Percentiles rank a stretch among this genome's conserved stretches.
Conservation (phyloP, 164 flowering plant species). For the Platanus orientalis region DNA sequence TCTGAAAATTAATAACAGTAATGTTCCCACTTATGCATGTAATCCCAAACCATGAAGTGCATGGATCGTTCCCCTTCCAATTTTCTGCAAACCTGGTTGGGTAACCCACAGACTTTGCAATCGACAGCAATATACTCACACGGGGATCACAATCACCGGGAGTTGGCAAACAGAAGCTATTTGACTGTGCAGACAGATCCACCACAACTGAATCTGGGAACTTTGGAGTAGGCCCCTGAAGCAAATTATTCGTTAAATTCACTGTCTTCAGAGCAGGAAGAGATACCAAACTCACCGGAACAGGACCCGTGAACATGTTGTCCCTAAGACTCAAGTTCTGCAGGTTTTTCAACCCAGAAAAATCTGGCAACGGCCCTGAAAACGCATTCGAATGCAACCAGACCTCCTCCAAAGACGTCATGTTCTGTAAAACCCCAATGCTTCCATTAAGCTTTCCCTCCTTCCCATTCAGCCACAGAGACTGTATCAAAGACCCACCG, state of each 20-base stretch:
- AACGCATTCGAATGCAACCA: conserved; percentile 79
- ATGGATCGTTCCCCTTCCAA: conserved; percentile 87
- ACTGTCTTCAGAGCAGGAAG: conserved; percentile 46
- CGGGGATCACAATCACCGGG: conserved; percentile 67
- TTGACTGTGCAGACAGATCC: conserved; percentile 28
- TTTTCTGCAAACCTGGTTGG: conserved; percentile 51
- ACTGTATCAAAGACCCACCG: conserved; percentile 46
- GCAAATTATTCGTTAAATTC: conserved; percentile 70
- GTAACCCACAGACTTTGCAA: conserved; percentile 48
- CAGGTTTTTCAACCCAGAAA: conserved; percentile 46
- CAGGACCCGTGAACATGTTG: conserved; percentile 73
- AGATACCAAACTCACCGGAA: conserved; percentile 46
- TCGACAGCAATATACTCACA: conserved; percentile 48
- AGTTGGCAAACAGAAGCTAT: conserved; percentile 28
- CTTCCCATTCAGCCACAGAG: conserved; percentile 91
- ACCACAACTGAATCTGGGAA: conserved; percentile 44
- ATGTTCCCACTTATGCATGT: conserved; percentile 39
- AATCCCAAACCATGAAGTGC: conserved; percentile 56
- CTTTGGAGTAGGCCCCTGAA: conserved; percentile 77
- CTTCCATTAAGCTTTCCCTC: conserved; percentile 46
- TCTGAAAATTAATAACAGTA: conserved; percentile 44
- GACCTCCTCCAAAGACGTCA: conserved; percentile 61
- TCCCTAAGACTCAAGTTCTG: conserved; percentile 59
- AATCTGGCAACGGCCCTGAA: conserved; percentile 82
- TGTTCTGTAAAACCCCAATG: conserved; percentile 65